phyloP scores from a whole-genome alignment of 1,139 yeast genomes.

The Taiozyma sp. region DNA sequence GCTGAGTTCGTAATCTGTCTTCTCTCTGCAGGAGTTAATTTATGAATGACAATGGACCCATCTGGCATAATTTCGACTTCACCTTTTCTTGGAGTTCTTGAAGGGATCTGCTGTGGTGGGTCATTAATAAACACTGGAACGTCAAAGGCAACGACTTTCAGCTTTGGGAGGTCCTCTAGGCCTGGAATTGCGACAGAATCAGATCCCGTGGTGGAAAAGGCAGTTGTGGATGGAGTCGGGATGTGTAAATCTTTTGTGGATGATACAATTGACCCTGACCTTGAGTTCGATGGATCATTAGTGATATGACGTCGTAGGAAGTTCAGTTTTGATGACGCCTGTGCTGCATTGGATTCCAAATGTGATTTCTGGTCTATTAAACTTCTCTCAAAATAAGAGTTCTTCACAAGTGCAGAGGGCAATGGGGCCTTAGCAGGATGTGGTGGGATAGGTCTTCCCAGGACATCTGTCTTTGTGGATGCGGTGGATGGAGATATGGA shows the following conservation, averaged over 20 bases:
- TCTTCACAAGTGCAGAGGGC: slow-evolving; percentile 40
- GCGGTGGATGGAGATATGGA: slow-evolving; percentile 9
- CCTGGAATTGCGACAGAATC: slow-evolving; percentile 29
- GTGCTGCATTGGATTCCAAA: neutral
- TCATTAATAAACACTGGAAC: slow-evolving; percentile 65
- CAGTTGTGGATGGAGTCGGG: slow-evolving; percentile 1
- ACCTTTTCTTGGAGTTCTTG: slow-evolving; percentile 59
- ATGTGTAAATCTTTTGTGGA: neutral
- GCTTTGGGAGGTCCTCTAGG: slow-evolving; percentile 35
- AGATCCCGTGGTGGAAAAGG: neutral
- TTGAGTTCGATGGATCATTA: slow-evolving; percentile 2
- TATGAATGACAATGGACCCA: slow-evolving; percentile 57
- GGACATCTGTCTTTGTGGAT: slow-evolving; percentile 25
- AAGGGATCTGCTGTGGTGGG: slow-evolving; percentile 69
- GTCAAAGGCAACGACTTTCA: slow-evolving; percentile 70
- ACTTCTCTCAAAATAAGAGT: slow-evolving; percentile 22
- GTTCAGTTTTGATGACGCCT: slow-evolving; percentile 13
- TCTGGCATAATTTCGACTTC: slow-evolving; percentile 60
- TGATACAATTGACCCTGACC: slow-evolving; percentile 4
- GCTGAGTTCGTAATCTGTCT: slow-evolving; percentile 44
- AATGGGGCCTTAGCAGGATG: slow-evolving; percentile 40
- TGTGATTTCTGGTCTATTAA: slow-evolving; percentile 9
- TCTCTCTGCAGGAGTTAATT: slow-evolving; percentile 57
- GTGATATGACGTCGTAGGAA: slow-evolving; percentile 16
- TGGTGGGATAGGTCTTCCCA: slow-evolving; percentile 40